Evolutionary conservation across 1,284 basidiomycete genomes (phyloP), one percentile per base, ranked within the genome.

Genomic region (Entoloma clypeatum): DNA sequence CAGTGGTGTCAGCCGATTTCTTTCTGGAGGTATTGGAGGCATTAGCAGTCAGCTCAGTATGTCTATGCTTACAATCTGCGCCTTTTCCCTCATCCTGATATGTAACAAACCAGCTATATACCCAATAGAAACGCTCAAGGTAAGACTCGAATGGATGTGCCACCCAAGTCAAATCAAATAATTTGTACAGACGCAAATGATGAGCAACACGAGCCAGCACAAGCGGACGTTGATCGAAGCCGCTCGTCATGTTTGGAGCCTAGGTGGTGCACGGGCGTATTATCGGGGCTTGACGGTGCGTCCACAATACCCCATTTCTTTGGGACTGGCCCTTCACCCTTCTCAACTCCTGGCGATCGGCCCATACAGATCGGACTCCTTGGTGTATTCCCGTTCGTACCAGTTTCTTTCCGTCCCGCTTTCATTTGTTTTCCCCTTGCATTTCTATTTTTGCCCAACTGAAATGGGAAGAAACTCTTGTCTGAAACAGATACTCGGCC

Each of bases 1-100:
- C 51, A 93, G 90, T 50, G 92, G 92, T 3, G 75, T 79, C 21
- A 94, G 90, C 59, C 81, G 96, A 10, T 99, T 99, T 69, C 63
- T 99, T 39, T 89, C 93, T 10, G 96, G 96, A 39, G 96, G 96
- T 1, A 77, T 99, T 28, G 96, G 95, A 36, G 96, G 96, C 33
- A 86, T 99, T 54, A 82, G 80, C 33, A 94, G 91, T 60, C 96
- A 99, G 71, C 76, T 99, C 26, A 81, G 87, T 87, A 53, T 61
- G 81, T 66, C 24, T 27, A 35, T 30, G 19, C 22, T 27, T 19
- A 39, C 45, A 36, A 28, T 43, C 41, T 14, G 21, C 43, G 37
- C 36, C 29, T 46, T 21, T 9, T 21, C 33, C 32, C 28, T 17
- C 21, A 45, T 60, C 37, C 55, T 58, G 13, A 54, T 40, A 38